Percentiles rank a stretch among this genome's conserved stretches.
phyloP scores from a whole-genome alignment of 1,139 yeast genomes.

The Candida albicans region DNA sequence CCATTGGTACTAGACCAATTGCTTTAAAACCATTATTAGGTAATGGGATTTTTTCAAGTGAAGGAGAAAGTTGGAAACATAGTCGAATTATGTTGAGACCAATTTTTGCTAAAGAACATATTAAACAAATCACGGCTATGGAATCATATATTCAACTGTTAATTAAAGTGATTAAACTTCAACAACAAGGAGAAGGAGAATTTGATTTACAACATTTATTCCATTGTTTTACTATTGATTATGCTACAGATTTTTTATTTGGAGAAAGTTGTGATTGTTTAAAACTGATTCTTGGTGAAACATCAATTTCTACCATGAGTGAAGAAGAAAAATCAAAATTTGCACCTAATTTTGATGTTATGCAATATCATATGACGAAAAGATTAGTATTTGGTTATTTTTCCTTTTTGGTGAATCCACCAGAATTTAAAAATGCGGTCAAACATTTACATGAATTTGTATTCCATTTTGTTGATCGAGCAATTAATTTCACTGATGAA shows the following conservation, averaged over 20 bases:
- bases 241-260: constrained; percentile 40
- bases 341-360: constrained; percentile 16
- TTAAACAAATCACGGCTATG: constrained; percentile 44
- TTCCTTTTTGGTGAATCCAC: constrained; percentile 24
- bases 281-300: constrained; percentile 21
- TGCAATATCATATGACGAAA: constrained; percentile 25
- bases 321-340: constrained; percentile 11
- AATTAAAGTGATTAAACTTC: constrained; percentile 26
- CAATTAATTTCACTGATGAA: constrained; percentile 23
- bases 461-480: constrained; percentile 25
- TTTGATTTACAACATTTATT: constrained; percentile 36
- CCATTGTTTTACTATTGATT: constrained; percentile 37
- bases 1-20: constrained; percentile 42
- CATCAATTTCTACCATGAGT: constrained; percentile 4
- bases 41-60: constrained; percentile 54
- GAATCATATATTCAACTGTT: constrained; percentile 41
- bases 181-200: constrained; percentile 22
- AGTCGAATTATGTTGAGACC: constrained; percentile 54
- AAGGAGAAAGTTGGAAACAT: constrained; percentile 55
- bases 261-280: constrained; percentile 35
- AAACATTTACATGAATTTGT: constrained; percentile 29
- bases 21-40: constrained; percentile 46
- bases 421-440: constrained; percentile 19
- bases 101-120: constrained; percentile 51
- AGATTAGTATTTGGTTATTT: constrained; percentile 28